Conservation (phyloP, 805 yeast genomes). For the Ogataea pilisensis region DNA sequence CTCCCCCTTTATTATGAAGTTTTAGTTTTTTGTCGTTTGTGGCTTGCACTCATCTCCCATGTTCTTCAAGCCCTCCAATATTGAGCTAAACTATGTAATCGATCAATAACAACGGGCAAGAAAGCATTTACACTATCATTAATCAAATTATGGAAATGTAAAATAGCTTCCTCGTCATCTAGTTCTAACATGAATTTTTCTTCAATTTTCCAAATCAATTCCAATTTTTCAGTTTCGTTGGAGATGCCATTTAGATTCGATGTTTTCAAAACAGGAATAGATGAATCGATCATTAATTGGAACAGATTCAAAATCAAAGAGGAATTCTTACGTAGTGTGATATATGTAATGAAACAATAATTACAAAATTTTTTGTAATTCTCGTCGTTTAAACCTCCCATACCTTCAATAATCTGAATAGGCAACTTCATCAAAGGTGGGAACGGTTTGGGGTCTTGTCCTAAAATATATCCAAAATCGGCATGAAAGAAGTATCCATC, state of each 20-base stretch:
- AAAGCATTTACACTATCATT: constrained; percentile 93
- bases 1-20: too few relatives aligned
- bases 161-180: constrained; percentile 93
- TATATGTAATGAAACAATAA: constrained; percentile 92
- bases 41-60: neutral
- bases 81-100: constrained; percentile 92
- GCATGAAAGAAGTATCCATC: constrained; percentile 95
- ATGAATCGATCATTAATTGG: constrained; percentile 90
- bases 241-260: constrained; percentile 20
- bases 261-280: constrained; percentile 78
- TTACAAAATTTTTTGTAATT: constrained; percentile 84
- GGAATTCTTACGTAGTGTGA: constrained; percentile 84
- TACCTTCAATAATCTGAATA: constrained; percentile 93
- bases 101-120: constrained; percentile 90
- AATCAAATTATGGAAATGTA: constrained; percentile 90
- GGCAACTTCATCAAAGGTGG: constrained; percentile 98
- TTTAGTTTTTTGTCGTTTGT: too few relatives aligned
- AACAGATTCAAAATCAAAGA: constrained; percentile 86
- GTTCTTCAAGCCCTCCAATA: constrained; percentile 80
- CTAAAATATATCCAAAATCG: constrained; percentile 94
- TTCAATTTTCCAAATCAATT: constrained; percentile 85
- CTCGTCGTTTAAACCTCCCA: constrained; percentile 88
- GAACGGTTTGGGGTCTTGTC: constrained; percentile 97
- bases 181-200: constrained; percentile 91
- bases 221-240: constrained; percentile 66